Evolutionary conservation across 306 rosid species (phyloP).

Genomic region (Begonia masoniana): DNA sequence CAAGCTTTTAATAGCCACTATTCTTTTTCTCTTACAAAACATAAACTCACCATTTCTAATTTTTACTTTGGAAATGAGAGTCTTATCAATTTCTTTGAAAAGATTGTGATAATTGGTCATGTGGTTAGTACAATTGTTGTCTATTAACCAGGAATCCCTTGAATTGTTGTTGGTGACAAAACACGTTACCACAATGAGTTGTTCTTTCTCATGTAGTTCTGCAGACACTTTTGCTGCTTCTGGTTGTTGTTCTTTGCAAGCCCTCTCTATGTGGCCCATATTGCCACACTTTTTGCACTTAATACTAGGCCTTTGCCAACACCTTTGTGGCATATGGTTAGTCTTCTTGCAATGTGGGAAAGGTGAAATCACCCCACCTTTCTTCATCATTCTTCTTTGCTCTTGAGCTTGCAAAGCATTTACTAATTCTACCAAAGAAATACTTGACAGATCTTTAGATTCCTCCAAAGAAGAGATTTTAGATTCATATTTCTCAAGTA

Average conservation of each 20-base stretch:
- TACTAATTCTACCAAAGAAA: background rate
- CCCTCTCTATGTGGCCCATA: background rate
- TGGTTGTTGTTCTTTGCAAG: background rate
- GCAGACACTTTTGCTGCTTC: background rate
- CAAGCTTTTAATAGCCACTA: too few relatives aligned
- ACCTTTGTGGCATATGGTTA: background rate
- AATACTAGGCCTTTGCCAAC: background rate
- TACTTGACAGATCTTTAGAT: background rate
- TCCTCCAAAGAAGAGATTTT: background rate
- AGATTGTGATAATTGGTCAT: too few relatives aligned
- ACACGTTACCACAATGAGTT: background rate
- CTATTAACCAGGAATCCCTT: too few relatives aligned
- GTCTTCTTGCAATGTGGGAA: background rate
- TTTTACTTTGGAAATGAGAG: too few relatives aligned
- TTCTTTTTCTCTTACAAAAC: too few relatives aligned
- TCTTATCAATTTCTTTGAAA: too few relatives aligned
- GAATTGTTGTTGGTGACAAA: background rate
- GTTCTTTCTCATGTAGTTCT: background rate
- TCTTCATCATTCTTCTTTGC: background rate
- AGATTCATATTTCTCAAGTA: background rate
- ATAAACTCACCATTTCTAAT: too few relatives aligned
- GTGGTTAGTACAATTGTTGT: too few relatives aligned
- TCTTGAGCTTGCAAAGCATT: background rate
- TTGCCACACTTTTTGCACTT: background rate
- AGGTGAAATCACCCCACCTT: background rate